Base-by-base conservation (phyloP, 108 stramenopile species). In the Cyclotella distinguenda region DNA sequence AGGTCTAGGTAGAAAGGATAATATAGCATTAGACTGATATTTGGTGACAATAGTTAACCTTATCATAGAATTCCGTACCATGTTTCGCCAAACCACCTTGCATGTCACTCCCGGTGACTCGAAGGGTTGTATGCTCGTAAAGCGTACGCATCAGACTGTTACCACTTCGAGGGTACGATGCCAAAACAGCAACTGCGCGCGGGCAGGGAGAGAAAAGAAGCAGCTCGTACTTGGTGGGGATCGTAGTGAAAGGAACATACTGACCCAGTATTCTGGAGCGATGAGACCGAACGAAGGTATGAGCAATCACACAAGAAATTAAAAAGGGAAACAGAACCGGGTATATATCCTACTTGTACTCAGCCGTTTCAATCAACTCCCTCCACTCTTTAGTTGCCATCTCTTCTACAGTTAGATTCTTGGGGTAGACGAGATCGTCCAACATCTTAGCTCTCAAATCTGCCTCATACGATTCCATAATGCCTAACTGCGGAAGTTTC, bases 61-160 rank as follows among this genome's bases (percentile, higher is more conserved):
- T 31, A 15, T 30, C 25, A 42, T 1, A 4, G 4, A 48, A 22
- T 2, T 2, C 5, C 64, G 52, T 26, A 66, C 64, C 83, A 48
- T 87, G 83, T 43, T 78, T 76, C 27, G 80, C 70, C 51, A 97
- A 65, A 30, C 91, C 88, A 27, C 94, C 84, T 28, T 86, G 81
- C 61, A 91, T 93, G 66, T 97, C 96, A 71, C 90, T 92, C 38
- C 96, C 96, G 13, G 96, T 95, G 11, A 93, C 85, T 32, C 88
- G 80, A 23, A 86, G 72, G 8, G 84, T 82, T 1, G 77, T 72
- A 44, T 77, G 80, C 74, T 94, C 93, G 34, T 88, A 82, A 38
- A 91, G 57, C n/a, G 70, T 85, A 35, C 93, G 80, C 67, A 88
- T 59, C 39, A 89, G 77, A 52, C 86, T 86, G 57, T 94, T 94